A percentile compares a stretch with the other conserved stretches of the same genome.
phyloP scores from a whole-genome alignment of 805 yeast genomes.

The Torulaspora maleeae region DNA sequence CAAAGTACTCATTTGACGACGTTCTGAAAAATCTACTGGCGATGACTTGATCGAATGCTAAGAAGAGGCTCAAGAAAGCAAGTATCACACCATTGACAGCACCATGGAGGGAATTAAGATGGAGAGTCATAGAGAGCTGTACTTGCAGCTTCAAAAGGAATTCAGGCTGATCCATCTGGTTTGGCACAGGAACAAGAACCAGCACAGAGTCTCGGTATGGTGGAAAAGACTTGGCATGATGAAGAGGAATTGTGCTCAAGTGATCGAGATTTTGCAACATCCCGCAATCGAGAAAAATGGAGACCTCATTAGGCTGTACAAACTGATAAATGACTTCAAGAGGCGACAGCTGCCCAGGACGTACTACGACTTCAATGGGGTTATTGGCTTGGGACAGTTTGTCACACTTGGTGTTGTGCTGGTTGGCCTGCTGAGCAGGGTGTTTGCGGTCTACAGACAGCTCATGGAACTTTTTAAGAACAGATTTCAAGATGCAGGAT shows the following conservation, averaged over 20 bases:
- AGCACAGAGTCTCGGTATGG: conserved; percentile 70
- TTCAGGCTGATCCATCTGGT: conserved; percentile 54
- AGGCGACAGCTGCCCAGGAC: conserved; percentile 43
- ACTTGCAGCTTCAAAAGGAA: conserved; percentile 41
- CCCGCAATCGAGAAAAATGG: conserved; percentile 29
- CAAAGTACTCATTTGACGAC: too few relatives aligned
- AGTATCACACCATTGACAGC: too few relatives aligned
- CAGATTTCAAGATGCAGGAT: conserved; percentile 24
- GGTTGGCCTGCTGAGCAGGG: conserved; percentile 50
- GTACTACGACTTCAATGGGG: conserved; percentile 58
- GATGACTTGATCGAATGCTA: neutral
- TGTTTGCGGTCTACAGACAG: conserved; percentile 32
- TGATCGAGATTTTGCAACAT: conserved; percentile 20
- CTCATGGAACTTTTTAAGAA: conserved; percentile 16
- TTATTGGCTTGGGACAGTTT: conserved; percentile 73
- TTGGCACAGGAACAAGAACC: conserved; percentile 70
- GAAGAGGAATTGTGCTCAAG: conserved; percentile 44
- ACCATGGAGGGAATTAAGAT: neutral
- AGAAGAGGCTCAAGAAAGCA: neutral
- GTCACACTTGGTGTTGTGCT: conserved; percentile 67
- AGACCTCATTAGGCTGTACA: conserved; percentile 12
- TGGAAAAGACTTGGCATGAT: conserved; percentile 65
- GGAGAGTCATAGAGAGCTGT: conserved; percentile 1
- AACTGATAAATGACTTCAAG: conserved; percentile 29
- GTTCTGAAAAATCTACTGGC: neutral